Evolutionary conservation across 1,284 basidiomycete genomes (phyloP).

Genomic region (Ceratobasidium papillatum): DNA sequence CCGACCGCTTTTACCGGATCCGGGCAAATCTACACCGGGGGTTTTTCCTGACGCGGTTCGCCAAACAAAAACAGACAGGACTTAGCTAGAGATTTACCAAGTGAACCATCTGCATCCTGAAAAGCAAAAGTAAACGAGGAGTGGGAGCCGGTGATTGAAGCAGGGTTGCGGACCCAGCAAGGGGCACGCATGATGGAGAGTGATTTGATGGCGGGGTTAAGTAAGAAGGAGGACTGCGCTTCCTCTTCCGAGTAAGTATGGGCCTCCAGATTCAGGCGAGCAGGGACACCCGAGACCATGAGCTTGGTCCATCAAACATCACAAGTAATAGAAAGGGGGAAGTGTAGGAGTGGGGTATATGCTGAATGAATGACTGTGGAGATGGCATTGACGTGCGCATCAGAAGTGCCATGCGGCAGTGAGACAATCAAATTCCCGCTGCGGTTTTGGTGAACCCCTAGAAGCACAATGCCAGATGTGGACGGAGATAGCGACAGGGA

Average conservation of each 20-base stretch:
- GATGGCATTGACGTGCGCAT: background rate
- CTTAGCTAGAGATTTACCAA: background rate
- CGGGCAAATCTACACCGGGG: too few species aligned
- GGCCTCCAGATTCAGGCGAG: background rate
- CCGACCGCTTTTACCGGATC: too few species aligned
- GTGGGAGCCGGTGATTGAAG: background rate
- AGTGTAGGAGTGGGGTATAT: background rate
- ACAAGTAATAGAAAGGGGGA: background rate
- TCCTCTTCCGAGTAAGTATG: background rate
- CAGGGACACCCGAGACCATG: background rate
- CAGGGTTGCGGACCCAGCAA: slow-evolving; percentile 1
- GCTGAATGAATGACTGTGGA: too few species aligned
- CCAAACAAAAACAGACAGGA: background rate
- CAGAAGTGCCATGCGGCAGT: background rate
- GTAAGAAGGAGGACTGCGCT: background rate
- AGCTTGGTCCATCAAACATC: background rate
- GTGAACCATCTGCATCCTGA: slow-evolving; percentile 7
- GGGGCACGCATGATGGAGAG: background rate
- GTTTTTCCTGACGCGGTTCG: background rate
- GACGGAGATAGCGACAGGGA: too few species aligned
- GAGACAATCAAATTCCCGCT: background rate
- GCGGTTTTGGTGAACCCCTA: background rate
- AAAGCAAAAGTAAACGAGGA: slow-evolving; percentile 1
- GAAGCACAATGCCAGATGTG: too few species aligned
- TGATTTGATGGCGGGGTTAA: background rate